Percentiles rank a stretch among this genome's conserved stretches.
Evolutionary conservation across 2,329 filamentous ascomycete genomes (phyloP).

Genomic region (Sporothrix protearum): DNA sequence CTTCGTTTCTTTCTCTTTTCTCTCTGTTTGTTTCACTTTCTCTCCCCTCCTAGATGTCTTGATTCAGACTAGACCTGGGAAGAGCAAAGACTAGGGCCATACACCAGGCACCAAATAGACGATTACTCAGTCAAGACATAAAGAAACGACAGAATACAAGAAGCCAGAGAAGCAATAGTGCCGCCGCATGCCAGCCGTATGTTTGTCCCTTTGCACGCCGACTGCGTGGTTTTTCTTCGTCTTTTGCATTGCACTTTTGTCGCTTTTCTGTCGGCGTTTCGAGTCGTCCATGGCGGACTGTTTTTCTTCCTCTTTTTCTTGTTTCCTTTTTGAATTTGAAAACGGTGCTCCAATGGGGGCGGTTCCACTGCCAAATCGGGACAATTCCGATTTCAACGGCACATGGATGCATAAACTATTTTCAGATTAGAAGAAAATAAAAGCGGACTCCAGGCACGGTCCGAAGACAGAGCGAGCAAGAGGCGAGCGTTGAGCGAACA

Average conservation of each 20-base stretch:
- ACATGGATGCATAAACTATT: neutral
- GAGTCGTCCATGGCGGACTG: neutral
- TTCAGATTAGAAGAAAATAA: neutral
- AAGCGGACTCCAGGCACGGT: neutral
- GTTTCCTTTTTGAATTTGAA: too few species aligned
- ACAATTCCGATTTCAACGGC: neutral
- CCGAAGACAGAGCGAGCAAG: neutral
- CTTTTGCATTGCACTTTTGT: neutral
- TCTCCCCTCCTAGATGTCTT: too few species aligned
- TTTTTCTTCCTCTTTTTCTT: too few species aligned
- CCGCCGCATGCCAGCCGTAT: neutral
- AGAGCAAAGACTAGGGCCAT: neutral
- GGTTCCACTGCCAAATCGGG: neutral
- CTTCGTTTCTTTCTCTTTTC: too few species aligned
- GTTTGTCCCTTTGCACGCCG: neutral
- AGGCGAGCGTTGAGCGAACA: neutral
- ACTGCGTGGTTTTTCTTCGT: neutral
- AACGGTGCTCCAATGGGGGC: neutral
- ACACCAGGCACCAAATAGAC: neutral
- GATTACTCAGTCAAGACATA: too few species aligned
- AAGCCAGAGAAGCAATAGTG: neutral
- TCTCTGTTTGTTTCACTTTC: too few species aligned
- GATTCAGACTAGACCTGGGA: too few species aligned
- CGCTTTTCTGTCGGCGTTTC: neutral
- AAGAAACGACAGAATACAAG: neutral